Evolutionary conservation across 805 yeast genomes (phyloP), one percentile per base, ranked within the genome.

Genomic region (Ogataea naganishii): DNA sequence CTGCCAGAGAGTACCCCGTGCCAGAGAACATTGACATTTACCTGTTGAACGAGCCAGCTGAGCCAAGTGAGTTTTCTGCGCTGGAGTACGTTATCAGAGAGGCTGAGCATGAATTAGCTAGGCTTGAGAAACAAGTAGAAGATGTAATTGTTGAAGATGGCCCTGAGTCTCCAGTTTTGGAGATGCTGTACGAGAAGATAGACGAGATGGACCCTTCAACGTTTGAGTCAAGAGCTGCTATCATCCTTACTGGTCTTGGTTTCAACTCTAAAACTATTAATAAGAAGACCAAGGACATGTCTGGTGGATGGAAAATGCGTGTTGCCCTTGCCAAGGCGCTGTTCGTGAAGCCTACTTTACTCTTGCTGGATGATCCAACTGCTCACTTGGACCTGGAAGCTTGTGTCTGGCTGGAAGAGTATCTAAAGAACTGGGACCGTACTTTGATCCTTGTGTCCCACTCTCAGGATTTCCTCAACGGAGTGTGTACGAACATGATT

Each of bases 231-330:
- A 77, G 98, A 62, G 98, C 98, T 33, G 95, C 98, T 32, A 66
- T 86, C 44, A 92, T 92, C 51, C 70, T 92, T 53, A 83, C 83
- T 44, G 98, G 98, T 88, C 74, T 92, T 59, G 98, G 98, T 51
- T 92, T 92, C 78, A 83, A 82, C 62, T 52, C 80, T 34, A 62
- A 63, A 43, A 89, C 97, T 34, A 89, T 92, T 52, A 69, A 72
- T 56, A 92, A 92, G 73, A 80, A 79, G 64, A 92, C 98, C 51
- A 88, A 85, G 63, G 97, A 92, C 56, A 92, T 92, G 98, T 85
- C 96, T 54, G 98, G 98, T 75, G 98, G 98, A 58, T 92, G 98
- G 98, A 86, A 86, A 70, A 92, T 92, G 98, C 85, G 98, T 67
- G 98, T 92, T 39, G 97, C 98, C 26, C 70, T 92, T 39, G 95